These are phyloP conservation scores for Backusella morwellensis DNA, from an alignment of 192 early-diverging fungal species.

Conservation along the genomic window DNA sequence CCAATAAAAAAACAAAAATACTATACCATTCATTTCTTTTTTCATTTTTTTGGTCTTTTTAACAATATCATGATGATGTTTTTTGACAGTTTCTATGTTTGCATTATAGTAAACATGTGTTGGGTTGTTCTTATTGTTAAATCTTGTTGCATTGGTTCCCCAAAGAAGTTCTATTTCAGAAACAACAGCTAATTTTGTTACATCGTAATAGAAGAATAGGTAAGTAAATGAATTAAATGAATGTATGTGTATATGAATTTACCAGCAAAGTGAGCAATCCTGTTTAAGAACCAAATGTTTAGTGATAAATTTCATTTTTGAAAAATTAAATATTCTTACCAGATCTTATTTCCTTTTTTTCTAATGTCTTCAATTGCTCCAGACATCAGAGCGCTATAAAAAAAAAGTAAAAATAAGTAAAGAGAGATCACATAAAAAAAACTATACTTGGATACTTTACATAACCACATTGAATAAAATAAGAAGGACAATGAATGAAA, in stretches of 20 bases:
- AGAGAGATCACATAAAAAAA: neutral
- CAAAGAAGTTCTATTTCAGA: neutral
- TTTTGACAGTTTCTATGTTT: neutral
- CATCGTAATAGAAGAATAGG: neutral
- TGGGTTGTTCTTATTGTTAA: neutral
- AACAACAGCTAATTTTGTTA: neutral
- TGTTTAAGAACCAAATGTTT: neutral
- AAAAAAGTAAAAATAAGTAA: neutral
- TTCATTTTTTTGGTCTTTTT: neutral
- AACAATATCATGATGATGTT: neutral
- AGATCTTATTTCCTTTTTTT: neutral
- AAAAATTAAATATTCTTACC: neutral
- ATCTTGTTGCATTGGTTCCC: neutral
- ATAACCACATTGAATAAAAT: conserved; percentile 19
- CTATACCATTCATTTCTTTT: neutral
- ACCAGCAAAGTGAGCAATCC: neutral
- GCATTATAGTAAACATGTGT: neutral
- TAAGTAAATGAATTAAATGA: neutral
- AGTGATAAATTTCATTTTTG: neutral
- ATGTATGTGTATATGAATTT: neutral
- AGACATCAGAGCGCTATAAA: neutral
- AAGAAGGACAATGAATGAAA: neutral
- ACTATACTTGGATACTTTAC: neutral
- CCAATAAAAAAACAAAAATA: neutral
- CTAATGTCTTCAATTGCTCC: neutral